These are phyloP conservation scores for Paraglomus brasilianum DNA, from an alignment of 192 early-diverging fungal genomes.

Conservation along the genomic window DNA sequence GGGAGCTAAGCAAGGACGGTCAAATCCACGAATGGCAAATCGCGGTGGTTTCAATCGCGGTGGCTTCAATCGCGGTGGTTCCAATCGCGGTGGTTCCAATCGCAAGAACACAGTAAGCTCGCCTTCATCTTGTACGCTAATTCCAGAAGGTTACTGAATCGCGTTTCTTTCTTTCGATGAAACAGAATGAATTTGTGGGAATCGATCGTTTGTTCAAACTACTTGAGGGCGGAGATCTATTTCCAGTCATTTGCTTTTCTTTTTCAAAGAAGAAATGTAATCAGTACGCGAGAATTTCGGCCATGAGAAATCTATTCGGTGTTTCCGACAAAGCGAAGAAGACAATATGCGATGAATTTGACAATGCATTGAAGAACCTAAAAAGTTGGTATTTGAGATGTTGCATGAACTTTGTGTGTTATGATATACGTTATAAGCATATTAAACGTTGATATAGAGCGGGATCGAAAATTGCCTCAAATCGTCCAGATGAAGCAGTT, in stretches of 20 bases:
- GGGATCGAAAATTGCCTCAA: conserved; percentile 87
- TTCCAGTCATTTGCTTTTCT: conserved; percentile 91
- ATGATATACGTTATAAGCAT: too few species aligned
- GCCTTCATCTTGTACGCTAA: conserved; percentile 60
- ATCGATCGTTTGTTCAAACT: conserved; percentile 74
- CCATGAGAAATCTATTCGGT: conserved; percentile 76
- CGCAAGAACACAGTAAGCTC: conserved; percentile 57
- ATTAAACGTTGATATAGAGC: conserved; percentile 32
- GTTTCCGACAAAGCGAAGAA: conserved; percentile 69
- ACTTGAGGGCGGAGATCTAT: conserved; percentile 70
- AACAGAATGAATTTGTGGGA: too few species aligned
- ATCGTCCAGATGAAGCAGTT: conserved; percentile 80
- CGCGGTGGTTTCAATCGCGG: conserved; percentile 46
- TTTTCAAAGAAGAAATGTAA: conserved; percentile 97
- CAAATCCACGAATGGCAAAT: conserved; percentile 39
- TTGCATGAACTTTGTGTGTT: too few species aligned
- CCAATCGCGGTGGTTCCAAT: conserved; percentile 44
- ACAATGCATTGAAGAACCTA: conserved; percentile 74
- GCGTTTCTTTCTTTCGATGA: background rate
- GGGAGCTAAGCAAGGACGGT: conserved; percentile 39
- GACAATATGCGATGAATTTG: conserved; percentile 86
- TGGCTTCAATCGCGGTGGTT: conserved; percentile 48
- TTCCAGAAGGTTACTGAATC: background rate
- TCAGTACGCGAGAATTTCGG: conserved; percentile 76
- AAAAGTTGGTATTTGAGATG: conserved; percentile 44